Evolutionary conservation across 176 grass and related monocot species (phyloP).

Genomic region (Typha latifolia): DNA sequence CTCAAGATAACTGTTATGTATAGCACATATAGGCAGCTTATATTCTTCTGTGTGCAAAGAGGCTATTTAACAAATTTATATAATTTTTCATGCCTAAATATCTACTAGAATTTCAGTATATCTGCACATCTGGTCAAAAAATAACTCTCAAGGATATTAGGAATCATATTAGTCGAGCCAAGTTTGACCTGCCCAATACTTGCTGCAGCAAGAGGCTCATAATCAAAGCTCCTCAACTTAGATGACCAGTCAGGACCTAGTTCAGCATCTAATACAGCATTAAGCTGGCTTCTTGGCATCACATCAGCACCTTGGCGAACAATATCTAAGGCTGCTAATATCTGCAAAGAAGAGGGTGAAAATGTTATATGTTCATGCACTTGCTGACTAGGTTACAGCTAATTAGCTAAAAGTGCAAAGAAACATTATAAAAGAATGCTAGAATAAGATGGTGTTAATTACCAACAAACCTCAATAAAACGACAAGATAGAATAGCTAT

Average conservation of each 20-base stretch:
- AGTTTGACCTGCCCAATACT: slow-evolving; percentile 72
- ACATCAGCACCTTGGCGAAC: slow-evolving; percentile 93
- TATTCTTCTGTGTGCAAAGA: not conserved
- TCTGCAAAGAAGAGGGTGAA: slow-evolving; percentile 25
- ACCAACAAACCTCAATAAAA: not conserved
- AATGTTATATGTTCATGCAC: not conserved
- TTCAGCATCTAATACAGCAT: slow-evolving; percentile 66
- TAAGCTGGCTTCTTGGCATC: slow-evolving; percentile 90
- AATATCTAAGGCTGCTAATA: slow-evolving; percentile 82
- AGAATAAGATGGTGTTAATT: not conserved
- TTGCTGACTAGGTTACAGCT: not conserved
- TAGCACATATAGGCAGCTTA: not conserved
- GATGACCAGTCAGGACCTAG: slow-evolving; percentile 68
- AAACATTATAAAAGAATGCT: slow-evolving; percentile 5
- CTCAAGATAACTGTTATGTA: not conserved
- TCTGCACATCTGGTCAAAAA: no score
- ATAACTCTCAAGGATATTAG: not conserved
- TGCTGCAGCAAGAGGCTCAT: slow-evolving; percentile 80
- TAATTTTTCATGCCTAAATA: not conserved
- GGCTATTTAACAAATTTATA: not conserved
- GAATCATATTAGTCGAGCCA: not conserved
- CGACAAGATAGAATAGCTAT: not conserved
- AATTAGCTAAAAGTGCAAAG: not conserved
- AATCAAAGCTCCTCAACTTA: slow-evolving; percentile 82
- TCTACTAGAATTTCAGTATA: not conserved